Conservation (phyloP, 2,329 filamentous ascomycete genomes). For the Spiromastix sp. region DNA sequence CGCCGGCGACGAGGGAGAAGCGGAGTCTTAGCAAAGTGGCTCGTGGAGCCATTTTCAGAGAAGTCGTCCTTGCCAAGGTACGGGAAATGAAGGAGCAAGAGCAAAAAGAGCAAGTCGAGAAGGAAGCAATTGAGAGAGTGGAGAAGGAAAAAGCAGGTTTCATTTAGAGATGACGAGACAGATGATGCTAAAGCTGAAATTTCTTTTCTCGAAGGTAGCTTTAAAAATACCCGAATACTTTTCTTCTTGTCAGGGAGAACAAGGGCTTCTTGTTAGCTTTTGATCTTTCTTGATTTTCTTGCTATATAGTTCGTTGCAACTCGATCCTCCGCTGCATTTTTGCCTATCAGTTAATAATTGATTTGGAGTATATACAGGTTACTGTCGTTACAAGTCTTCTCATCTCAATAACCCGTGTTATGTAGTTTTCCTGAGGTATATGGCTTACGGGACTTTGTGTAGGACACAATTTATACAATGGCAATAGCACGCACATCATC, state of each 20-base stretch:
- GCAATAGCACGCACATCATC: too few species aligned
- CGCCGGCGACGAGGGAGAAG: conserved; percentile 30
- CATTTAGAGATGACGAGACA: conserved; percentile 1
- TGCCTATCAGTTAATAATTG: too few species aligned
- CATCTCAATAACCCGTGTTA: too few species aligned
- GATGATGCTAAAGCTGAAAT: neutral
- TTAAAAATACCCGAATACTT: neutral
- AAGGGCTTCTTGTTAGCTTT: too few species aligned
- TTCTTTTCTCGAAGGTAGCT: neutral
- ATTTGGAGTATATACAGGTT: too few species aligned
- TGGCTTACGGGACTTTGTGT: too few species aligned
- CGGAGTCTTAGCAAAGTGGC: conserved; percentile 48
- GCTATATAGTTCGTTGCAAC: too few species aligned
- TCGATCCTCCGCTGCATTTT: too few species aligned
- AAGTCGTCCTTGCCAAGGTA: conserved; percentile 89
- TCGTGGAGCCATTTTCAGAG: conserved; percentile 72
- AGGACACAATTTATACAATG: too few species aligned
- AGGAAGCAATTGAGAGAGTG: conserved; percentile 39
- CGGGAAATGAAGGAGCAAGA: conserved; percentile 84
- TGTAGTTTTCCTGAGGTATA: too few species aligned
- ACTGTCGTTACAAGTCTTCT: too few species aligned
- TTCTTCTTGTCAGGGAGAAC: neutral
- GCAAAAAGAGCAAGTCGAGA: conserved; percentile 58
- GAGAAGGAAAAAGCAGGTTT: conserved; percentile 12
- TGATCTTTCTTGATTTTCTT: too few species aligned